phyloP scores from a whole-genome alignment of 2,329 filamentous ascomycete genomes.

The Colletotrichum sp. region DNA sequence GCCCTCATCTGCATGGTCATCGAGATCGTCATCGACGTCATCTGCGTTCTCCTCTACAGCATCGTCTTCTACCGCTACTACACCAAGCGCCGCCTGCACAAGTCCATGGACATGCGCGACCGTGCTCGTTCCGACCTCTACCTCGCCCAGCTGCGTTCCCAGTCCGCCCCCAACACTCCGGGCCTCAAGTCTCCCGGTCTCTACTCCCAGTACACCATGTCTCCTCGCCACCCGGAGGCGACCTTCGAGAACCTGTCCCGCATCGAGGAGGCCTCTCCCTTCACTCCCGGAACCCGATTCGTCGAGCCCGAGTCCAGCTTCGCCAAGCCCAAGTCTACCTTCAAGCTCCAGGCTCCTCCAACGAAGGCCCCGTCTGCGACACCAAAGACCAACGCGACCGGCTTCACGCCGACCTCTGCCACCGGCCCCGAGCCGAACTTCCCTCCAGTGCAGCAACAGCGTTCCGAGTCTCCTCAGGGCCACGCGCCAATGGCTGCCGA shows the following conservation, averaged over 20 bases:
- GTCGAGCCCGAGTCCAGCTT: slow-evolving; percentile 70
- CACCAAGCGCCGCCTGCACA: slow-evolving; percentile 92
- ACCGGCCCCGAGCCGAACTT: slow-evolving; percentile 39
- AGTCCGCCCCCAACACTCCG: slow-evolving; percentile 94
- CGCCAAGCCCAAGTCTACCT: slow-evolving; percentile 57
- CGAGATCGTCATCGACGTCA: slow-evolving; percentile 89
- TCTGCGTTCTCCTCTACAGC: slow-evolving; percentile 91
- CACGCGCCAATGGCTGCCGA: slow-evolving; percentile 76
- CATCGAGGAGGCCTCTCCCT: slow-evolving; percentile 45
- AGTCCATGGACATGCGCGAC: slow-evolving; percentile 96
- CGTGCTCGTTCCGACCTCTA: slow-evolving; percentile 94
- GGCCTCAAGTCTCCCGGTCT: slow-evolving; percentile 74
- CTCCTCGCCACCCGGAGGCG: slow-evolving; percentile 43
- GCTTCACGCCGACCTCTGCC: slow-evolving; percentile 60
- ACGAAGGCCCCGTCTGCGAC: slow-evolving; percentile 79
- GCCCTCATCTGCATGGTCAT: slow-evolving; percentile 95
- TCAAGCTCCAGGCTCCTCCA: slow-evolving; percentile 87
- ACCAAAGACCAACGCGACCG: slow-evolving; percentile 68
- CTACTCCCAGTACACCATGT: slow-evolving; percentile 46
- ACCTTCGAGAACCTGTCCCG: slow-evolving; percentile 59
- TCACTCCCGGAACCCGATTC: slow-evolving; percentile 61
- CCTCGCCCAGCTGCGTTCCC: slow-evolving; percentile 81
- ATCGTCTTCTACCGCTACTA: slow-evolving; percentile 98
- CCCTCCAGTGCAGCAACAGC: slow-evolving; percentile 44
- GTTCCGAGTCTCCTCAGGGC: slow-evolving; percentile 50